Evolutionary conservation across 208 protist species (phyloP), one percentile per base, ranked within the genome.

Genomic region (Leishmania arabica): DNA sequence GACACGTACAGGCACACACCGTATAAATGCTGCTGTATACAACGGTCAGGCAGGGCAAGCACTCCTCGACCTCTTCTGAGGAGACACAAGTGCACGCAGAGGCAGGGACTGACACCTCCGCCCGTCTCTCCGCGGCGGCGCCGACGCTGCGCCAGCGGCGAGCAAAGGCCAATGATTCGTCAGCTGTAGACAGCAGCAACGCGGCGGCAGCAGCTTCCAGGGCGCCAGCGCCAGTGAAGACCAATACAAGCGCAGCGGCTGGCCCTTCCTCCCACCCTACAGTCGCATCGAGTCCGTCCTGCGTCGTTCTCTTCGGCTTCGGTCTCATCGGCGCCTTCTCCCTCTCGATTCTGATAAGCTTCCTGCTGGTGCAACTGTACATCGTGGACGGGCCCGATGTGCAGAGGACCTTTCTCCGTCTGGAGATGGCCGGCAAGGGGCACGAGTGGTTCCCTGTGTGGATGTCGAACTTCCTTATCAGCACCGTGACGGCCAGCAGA

Each of bases 401-500:
- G n/a, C 8, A n/a, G 8, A 53, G 17, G 3, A 82, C 72, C 0
- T 21, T 31, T 3, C 47, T 45, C 4, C 82, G 74, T 15, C 31
- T 80, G 73, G 56, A 82, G 56, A 11, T 53, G 34, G 78, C 78
- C 7, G 82, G 82, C 42, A 34, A 58, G 7, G 82, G 77, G 0
- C 60, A 64, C 47, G 78, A 78, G 37, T 72, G 73, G 73, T 81
- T 86, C 21, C 78, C 78, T 40, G 66, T 86, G 56, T 86, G 82
- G 82, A 17, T 82, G 37, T 42, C 70, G n/a, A 73, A 79, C 40
- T 62, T 77, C 34, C 24, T 86, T 24, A 69, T 86, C 15, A n/a
- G 75, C 49, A 42, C 42, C 9, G 5, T 86, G 62, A 86, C 82
- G 2, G 65, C 62, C 1, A 45, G 64, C 8, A 70, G 66, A n/a